Evolutionary conservation across 2,329 filamentous ascomycete species (phyloP).

Genomic region (Ophiostoma novo-ulmi): DNA sequence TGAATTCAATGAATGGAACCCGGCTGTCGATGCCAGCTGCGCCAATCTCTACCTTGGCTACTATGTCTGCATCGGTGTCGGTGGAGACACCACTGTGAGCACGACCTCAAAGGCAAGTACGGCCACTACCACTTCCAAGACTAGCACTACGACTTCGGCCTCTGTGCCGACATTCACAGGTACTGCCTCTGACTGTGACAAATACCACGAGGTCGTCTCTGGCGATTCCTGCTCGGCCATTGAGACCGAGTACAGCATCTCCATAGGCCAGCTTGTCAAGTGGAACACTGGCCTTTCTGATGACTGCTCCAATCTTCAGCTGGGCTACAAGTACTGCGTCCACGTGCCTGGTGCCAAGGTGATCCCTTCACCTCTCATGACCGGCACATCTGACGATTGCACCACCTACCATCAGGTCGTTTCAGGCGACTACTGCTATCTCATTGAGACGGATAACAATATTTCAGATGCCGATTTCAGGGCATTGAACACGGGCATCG

Average conservation of each 20-base stretch:
- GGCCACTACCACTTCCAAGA: background rate
- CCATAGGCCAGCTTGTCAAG: background rate
- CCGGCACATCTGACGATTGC: slow-evolving; percentile 29
- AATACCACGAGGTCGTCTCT: background rate
- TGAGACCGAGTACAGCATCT: slow-evolving; percentile 4
- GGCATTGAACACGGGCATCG: background rate
- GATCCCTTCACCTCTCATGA: slow-evolving; percentile 22
- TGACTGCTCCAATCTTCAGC: slow-evolving; percentile 20
- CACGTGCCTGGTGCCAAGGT: background rate
- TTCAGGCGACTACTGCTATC: slow-evolving; percentile 33
- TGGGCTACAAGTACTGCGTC: slow-evolving; percentile 20
- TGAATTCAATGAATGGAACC: slow-evolving; percentile 19
- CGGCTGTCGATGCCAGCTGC: background rate
- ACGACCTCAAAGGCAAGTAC: background rate
- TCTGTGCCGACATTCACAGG: background rate
- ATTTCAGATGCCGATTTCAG: background rate
- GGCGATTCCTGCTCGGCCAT: background rate
- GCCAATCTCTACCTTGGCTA: slow-evolving; percentile 1
- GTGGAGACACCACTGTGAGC: background rate
- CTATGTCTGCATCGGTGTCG: slow-evolving; percentile 1
- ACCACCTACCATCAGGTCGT: slow-evolving; percentile 33
- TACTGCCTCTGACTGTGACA: background rate
- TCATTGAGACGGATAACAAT: slow-evolving; percentile 19
- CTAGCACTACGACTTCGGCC: background rate
- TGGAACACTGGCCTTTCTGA: slow-evolving; percentile 14